These are phyloP conservation scores for Nematodospora anomalae DNA, from an alignment of 1,139 yeast species.

Conservation along the genomic window DNA sequence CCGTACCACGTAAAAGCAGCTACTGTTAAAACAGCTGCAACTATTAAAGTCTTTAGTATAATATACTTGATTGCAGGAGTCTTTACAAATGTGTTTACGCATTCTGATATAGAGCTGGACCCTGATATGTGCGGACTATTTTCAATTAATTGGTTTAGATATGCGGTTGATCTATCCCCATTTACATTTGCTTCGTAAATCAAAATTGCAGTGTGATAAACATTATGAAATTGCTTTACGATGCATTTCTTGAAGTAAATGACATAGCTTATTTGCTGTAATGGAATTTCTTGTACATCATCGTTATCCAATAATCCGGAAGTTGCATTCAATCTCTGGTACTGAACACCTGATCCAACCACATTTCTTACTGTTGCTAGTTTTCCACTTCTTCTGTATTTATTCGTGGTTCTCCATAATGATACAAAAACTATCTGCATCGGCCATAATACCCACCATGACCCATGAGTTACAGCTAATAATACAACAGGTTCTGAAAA, in stretches of 20 bases:
- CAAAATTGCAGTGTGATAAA: constrained; percentile 51
- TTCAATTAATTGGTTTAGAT: constrained; percentile 38
- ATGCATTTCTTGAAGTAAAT: constrained; percentile 44
- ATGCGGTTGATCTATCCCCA: constrained; percentile 33
- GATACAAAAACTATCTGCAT: constrained; percentile 57
- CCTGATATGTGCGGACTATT: constrained; percentile 44
- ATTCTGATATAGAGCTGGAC: constrained; percentile 36
- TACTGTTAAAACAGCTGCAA: constrained; percentile 60
- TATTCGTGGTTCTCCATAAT: constrained; percentile 39
- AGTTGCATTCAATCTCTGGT: constrained; percentile 31
- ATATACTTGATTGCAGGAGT: constrained; percentile 54
- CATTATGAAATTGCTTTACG: constrained; percentile 50
- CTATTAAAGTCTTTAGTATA: constrained; percentile 38
- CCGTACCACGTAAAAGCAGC: constrained; percentile 90
- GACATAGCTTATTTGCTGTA: constrained; percentile 20
- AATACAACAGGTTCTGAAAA: constrained; percentile 72
- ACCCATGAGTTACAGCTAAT: constrained; percentile 71
- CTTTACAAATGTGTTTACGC: constrained; percentile 35
- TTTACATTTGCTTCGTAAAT: constrained; percentile 44
- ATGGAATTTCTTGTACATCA: constrained; percentile 14
- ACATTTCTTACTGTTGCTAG: not conserved
- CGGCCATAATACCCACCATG: constrained; percentile 80
- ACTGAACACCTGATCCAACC: constrained; percentile 17
- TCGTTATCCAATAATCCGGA: constrained; percentile 31
- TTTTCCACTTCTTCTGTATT: constrained; percentile 17